A percentile compares a stretch with the other conserved stretches of the same genome.
Conservation (phyloP, 495 filamentous ascomycete genomes). For the Tuber aestivum region DNA sequence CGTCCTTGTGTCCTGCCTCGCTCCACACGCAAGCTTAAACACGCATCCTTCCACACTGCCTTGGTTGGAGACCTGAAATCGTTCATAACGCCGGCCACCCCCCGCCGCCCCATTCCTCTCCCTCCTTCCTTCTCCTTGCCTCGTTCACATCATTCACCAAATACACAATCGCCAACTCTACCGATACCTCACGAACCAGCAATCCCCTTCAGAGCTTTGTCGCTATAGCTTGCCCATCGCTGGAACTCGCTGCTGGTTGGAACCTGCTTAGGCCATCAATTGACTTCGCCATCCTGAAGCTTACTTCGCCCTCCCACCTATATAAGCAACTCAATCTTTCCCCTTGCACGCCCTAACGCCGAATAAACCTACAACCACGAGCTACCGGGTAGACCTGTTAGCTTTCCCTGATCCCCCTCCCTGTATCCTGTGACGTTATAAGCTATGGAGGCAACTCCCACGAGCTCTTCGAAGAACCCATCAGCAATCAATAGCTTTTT, state of each 20-base stretch:
- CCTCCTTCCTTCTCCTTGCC: constrained; percentile 35
- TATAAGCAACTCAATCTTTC: constrained; percentile 1
- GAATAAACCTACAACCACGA: neutral
- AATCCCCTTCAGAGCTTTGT: constrained; percentile 1
- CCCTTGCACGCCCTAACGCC: neutral
- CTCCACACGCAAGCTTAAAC: constrained; percentile 40
- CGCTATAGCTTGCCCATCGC: neutral
- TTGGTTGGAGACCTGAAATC: constrained; percentile 29
- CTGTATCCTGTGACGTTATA: neutral
- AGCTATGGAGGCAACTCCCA: constrained; percentile 37
- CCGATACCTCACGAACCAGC: constrained; percentile 6
- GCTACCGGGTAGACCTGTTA: neutral
- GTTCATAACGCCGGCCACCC: constrained; percentile 39
- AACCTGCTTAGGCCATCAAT: constrained; percentile 1
- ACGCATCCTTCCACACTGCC: constrained; percentile 35
- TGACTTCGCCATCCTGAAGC: constrained; percentile 2
- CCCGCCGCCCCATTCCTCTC: constrained; percentile 41
- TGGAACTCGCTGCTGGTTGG: neutral
- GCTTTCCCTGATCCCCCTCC: neutral
- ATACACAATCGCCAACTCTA: constrained; percentile 19
- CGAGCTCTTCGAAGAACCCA: constrained; percentile 40
- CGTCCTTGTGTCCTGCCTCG: constrained; percentile 37
- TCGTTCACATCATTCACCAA: constrained; percentile 30
- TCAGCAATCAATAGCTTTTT: constrained; percentile 30
- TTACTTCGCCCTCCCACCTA: neutral